Percentiles rank a stretch among this genome's conserved stretches.
phyloP scores from a whole-genome alignment of 73 alveolate genomes.

The Symbiodinium pilosum region DNA sequence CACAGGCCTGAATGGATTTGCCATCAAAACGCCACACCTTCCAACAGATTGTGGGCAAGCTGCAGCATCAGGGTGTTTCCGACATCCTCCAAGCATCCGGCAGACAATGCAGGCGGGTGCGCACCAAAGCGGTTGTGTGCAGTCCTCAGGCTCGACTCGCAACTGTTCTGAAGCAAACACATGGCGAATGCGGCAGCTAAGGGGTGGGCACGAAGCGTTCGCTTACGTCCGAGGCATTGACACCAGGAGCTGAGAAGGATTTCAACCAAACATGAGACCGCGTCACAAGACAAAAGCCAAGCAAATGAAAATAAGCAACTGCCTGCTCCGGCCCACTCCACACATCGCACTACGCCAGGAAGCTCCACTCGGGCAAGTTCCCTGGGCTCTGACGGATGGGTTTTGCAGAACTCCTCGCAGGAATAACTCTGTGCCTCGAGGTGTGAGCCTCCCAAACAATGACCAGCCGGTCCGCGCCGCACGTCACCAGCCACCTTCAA shows the following conservation, averaged over 20 bases:
- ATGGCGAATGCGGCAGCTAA: no score
- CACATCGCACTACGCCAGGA: slow-evolving; percentile 85
- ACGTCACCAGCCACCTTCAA: slow-evolving; percentile 85
- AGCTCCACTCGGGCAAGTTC: slow-evolving; percentile 86
- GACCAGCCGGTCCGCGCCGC: slow-evolving; percentile 89
- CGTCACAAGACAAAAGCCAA: not conserved
- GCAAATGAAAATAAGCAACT: not conserved
- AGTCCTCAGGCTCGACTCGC: slow-evolving; percentile 11
- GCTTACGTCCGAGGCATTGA: slow-evolving; percentile 77
- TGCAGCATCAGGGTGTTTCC: not conserved
- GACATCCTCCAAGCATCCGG: not conserved
- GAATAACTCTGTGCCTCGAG: slow-evolving; percentile 24
- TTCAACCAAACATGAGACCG: no score
- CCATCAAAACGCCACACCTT: slow-evolving; percentile 90
- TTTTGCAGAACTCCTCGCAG: no score
- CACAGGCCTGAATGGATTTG: slow-evolving; percentile 39
- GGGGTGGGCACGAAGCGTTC: slow-evolving; percentile 65
- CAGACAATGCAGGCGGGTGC: slow-evolving; percentile 64
- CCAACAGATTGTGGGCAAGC: not conserved
- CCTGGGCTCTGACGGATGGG: not conserved
- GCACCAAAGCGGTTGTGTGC: slow-evolving; percentile 85
- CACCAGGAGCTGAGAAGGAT: slow-evolving; percentile 71
- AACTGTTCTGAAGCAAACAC: no score
- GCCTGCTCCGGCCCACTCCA: slow-evolving; percentile 95
- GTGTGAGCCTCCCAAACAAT: slow-evolving; percentile 93